A percentile compares a stretch with the other conserved stretches of the same genome.
phyloP scores from a whole-genome alignment of 2,329 filamentous ascomycete species.

The Thermoascus crustaceus region DNA sequence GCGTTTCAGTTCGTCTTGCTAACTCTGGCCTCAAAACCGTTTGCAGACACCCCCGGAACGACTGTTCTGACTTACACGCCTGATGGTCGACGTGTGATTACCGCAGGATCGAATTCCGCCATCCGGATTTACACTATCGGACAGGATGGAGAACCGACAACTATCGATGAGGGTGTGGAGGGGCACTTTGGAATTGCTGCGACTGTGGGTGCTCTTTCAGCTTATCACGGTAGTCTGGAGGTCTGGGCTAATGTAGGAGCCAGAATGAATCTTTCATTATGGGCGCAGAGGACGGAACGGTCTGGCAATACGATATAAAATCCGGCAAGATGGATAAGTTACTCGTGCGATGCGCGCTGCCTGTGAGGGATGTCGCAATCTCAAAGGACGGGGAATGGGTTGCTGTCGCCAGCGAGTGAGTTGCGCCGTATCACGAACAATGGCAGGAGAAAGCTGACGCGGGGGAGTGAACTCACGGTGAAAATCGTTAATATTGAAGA shows the following conservation, averaged over 20 bases:
- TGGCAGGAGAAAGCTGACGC: conserved; percentile 8
- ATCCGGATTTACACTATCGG: conserved; percentile 88
- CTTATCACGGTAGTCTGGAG: neutral
- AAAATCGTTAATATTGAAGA: conserved; percentile 80
- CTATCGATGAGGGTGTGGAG: conserved; percentile 84
- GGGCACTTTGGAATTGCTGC: conserved; percentile 73
- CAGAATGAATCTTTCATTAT: conserved; percentile 77
- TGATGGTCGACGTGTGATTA: conserved; percentile 77
- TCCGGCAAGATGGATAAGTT: conserved; percentile 65
- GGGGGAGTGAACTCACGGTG: conserved; percentile 66
- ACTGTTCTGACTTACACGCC: conserved; percentile 87
- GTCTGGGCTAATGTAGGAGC: conserved; percentile 6
- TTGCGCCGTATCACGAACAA: conserved; percentile 6
- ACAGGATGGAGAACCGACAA: conserved; percentile 83
- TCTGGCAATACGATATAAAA: conserved; percentile 81
- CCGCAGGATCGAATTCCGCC: conserved; percentile 86
- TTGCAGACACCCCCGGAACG: conserved; percentile 67
- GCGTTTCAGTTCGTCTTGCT: conserved; percentile 4
- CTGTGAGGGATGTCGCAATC: conserved; percentile 76
- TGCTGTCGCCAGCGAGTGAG: conserved; percentile 86
- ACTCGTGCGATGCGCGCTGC: conserved; percentile 73
- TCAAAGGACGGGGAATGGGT: conserved; percentile 78
- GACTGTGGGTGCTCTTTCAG: conserved; percentile 38
- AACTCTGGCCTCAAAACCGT: neutral
- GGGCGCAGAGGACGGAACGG: conserved; percentile 90